A percentile compares a stretch with the other conserved stretches of the same genome.
Conservation (phyloP, 1,139 yeast species). For the Lodderomyces theae region DNA sequence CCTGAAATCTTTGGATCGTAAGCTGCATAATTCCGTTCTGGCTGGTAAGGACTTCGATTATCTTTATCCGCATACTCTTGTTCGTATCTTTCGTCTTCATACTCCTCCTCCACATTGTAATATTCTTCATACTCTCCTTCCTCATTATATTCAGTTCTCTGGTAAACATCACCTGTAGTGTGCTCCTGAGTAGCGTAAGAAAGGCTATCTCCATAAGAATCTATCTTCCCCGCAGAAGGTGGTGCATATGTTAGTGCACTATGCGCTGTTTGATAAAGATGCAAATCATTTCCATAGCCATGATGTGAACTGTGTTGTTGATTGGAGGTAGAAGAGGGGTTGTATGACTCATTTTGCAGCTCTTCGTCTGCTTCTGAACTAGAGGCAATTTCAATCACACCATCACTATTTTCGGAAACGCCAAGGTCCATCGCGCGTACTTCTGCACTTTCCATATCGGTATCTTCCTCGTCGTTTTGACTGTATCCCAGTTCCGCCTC, state of each 20-base stretch:
- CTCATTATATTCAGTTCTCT: too few species aligned
- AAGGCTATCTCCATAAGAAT: too few species aligned
- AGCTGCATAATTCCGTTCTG: too few species aligned
- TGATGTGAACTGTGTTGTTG: not conserved
- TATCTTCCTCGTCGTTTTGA: too few species aligned
- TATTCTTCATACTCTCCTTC: not conserved
- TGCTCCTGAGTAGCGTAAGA: too few species aligned
- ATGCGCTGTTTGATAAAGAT: not conserved
- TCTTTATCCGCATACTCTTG: not conserved
- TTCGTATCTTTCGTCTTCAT: constrained; percentile 1
- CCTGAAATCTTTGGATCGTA: too few species aligned
- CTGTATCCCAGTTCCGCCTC: too few species aligned
- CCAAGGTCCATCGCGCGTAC: not conserved
- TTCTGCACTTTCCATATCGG: not conserved
- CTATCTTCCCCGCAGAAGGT: not conserved
- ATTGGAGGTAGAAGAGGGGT: not conserved
- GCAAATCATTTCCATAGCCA: not conserved
- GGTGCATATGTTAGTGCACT: not conserved
- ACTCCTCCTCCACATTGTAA: not conserved
- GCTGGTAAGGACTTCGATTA: too few species aligned
- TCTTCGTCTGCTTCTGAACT: constrained; percentile 12
- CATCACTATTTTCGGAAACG: too few species aligned
- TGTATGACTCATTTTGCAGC: constrained; percentile 9
- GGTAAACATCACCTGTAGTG: too few species aligned
- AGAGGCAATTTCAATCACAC: constrained; percentile 12